phyloP scores from a whole-genome alignment of 129 eudicot species.

The Arctium lappa region DNA sequence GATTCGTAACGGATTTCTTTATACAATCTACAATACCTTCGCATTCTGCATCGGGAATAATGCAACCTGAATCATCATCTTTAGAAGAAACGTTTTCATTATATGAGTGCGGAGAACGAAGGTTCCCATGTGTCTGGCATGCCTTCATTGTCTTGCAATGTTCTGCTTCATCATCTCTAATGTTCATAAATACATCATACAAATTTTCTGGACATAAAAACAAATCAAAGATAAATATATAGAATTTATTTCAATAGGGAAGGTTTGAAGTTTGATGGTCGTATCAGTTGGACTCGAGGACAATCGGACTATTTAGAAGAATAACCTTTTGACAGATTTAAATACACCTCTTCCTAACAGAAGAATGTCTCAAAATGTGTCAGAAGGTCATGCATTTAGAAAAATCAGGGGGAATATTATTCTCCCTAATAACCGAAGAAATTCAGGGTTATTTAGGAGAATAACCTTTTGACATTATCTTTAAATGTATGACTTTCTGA shows the following conservation, averaged over 20 bases:
- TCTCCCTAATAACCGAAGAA: not conserved
- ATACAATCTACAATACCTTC: constrained; percentile 93
- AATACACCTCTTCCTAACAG: not conserved
- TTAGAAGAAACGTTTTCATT: constrained; percentile 32
- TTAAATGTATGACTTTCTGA: too few relatives aligned
- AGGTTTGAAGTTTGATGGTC: not conserved
- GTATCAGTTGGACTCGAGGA: too few relatives aligned
- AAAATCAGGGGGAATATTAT: too few relatives aligned
- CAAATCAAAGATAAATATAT: not conserved
- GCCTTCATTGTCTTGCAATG: constrained; percentile 99
- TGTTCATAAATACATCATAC: constrained; percentile 90
- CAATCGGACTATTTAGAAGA: not conserved
- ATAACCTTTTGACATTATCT: not conserved
- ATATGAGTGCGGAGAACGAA: constrained; percentile 81
- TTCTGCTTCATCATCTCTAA: constrained; percentile 99
- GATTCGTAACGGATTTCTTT: constrained; percentile 58
- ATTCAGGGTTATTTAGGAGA: not conserved
- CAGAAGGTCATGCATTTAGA: not conserved
- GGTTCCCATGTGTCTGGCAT: constrained; percentile 89
- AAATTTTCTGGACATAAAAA: constrained; percentile 58
- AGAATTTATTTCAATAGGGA: not conserved
- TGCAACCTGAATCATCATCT: constrained; percentile 64
- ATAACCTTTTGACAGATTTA: not conserved
- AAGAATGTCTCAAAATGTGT: not conserved
- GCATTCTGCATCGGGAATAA: constrained; percentile 53